Base-by-base conservation (phyloP, 208 protist genomes). In the Trypanosoma vivax region DNA sequence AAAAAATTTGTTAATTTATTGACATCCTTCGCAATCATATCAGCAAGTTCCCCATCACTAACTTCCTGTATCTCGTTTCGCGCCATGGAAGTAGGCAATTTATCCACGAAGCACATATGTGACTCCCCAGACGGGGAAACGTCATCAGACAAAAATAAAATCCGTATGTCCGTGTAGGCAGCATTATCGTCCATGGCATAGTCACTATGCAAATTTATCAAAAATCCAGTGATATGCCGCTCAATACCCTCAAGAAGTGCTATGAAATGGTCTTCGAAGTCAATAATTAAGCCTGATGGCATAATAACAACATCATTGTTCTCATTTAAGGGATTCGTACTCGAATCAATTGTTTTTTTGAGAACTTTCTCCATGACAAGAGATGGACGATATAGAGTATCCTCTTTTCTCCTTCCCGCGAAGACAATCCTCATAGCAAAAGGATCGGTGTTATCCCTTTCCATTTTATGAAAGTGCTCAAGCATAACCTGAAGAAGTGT, bases 141-240 rank as follows among this genome's bases (percentile, higher is more conserved):
- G 68, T 91, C 79, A 47, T 91, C 83, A 51, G 76, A 72, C 14
- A 91, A 64, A 62, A 74, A 87, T 24, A 90, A 28, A 46, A 90
- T 43, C 11, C 52, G 59, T 1, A 78, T 56, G 54, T 73, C 63
- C 24, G 16, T 27, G 50, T 40, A 40, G 51, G 23, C 7, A 68
- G 49, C 6, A 70, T 34, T 10, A n/a, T 45, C 41, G 50, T 61
- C 23, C 29, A 39, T n/a, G 64, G n/a, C 5, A 18, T 43, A 52
- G 21, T 59, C 37, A 13, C 58, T 37, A 14, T 59, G 48, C 28
- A 90, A 52, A 28, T 79, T 51, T 31, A 48, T 61, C 34, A 83
- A 33, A 35, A 66, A 83, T 16, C 40, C 27, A 46, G 76, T 64
- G 37, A 87, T 62, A 50, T 90, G 76, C 13, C 58, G 42, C 21